Percentiles rank a stretch among this genome's conserved stretches.
Conservation (phyloP, 768 basidiomycete genomes). For the Piloderma croceum region DNA sequence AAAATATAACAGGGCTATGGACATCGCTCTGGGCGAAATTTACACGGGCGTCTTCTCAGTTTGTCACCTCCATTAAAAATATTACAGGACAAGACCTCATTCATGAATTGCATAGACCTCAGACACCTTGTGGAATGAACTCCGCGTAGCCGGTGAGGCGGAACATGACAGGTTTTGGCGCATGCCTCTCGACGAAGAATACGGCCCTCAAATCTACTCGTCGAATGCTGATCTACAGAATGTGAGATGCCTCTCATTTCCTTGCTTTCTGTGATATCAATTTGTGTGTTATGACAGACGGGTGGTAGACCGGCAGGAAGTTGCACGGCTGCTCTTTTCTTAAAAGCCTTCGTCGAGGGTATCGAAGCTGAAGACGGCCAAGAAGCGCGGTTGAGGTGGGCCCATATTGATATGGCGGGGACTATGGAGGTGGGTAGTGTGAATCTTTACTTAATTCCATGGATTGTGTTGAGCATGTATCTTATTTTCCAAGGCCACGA, state of each 20-base stretch:
- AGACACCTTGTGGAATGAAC: slow-evolving; percentile 65
- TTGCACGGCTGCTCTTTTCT: slow-evolving; percentile 82
- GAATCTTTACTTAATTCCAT: not conserved
- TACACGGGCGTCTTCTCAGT: slow-evolving; percentile 79
- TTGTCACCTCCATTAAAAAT: slow-evolving; percentile 8
- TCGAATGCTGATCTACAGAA: slow-evolving; percentile 83
- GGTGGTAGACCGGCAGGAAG: slow-evolving; percentile 71
- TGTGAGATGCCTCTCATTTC: slow-evolving; percentile 29
- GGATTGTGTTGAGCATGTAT: not conserved
- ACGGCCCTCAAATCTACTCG: slow-evolving; percentile 65
- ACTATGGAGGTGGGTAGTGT: slow-evolving; percentile 55
- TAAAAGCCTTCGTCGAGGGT: slow-evolving; percentile 77
- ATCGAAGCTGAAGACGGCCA: slow-evolving; percentile 57
- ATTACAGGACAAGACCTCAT: not conserved
- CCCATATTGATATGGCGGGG: slow-evolving; percentile 82
- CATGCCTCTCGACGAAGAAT: slow-evolving; percentile 83
- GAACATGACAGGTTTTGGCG: slow-evolving; percentile 88
- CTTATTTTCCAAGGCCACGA: slow-evolving; percentile 34
- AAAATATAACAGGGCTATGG: slow-evolving; percentile 49
- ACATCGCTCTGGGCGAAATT: slow-evolving; percentile 66
- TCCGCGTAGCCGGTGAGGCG: slow-evolving; percentile 62
- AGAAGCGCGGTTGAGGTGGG: slow-evolving; percentile 64
- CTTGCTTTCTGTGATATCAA: not conserved
- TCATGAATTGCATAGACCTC: slow-evolving; percentile 44
- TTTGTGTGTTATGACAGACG: slow-evolving; percentile 33